These are phyloP conservation scores for Chaetomium fimeti DNA, from an alignment of 495 filamentous ascomycete species.

Conservation along the genomic window DNA sequence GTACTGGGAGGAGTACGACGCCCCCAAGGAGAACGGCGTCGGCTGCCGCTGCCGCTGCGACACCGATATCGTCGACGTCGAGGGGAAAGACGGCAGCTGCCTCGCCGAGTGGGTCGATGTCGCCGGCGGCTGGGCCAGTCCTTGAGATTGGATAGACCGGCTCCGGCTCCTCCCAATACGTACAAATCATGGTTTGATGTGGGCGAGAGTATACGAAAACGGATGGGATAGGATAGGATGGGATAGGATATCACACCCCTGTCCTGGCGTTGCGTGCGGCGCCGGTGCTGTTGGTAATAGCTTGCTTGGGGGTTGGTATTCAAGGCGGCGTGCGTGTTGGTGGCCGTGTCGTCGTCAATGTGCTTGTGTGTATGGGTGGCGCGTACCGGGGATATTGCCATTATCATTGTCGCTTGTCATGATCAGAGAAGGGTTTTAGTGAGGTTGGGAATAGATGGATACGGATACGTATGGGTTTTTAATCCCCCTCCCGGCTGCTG, in stretches of 20 bases:
- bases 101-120: slow-evolving; percentile 96
- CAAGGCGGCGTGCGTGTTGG: background rate
- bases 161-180: too few species aligned
- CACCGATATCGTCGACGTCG: slow-evolving; percentile 97
- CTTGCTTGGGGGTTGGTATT: background rate
- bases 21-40: slow-evolving; percentile 91
- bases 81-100: slow-evolving; percentile 95
- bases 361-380: background rate
- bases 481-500: background rate
- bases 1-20: slow-evolving; percentile 89
- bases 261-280: background rate
- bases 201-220: too few species aligned
- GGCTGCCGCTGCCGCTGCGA: slow-evolving; percentile 97
- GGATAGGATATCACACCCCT: background rate
- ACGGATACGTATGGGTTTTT: background rate
- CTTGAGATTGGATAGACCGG: too few species aligned
- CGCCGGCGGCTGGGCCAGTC: slow-evolving; percentile 85
- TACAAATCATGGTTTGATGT: too few species aligned
- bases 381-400: background rate
- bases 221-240: background rate
- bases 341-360: background rate
- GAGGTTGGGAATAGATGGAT: background rate
- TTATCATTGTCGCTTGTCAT: slow-evolving; percentile 1
- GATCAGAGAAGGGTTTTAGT: background rate
- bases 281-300: background rate